phyloP scores from a whole-genome alignment of 2,329 filamentous ascomycete genomes.

The Pyricularia pennisetigena region DNA sequence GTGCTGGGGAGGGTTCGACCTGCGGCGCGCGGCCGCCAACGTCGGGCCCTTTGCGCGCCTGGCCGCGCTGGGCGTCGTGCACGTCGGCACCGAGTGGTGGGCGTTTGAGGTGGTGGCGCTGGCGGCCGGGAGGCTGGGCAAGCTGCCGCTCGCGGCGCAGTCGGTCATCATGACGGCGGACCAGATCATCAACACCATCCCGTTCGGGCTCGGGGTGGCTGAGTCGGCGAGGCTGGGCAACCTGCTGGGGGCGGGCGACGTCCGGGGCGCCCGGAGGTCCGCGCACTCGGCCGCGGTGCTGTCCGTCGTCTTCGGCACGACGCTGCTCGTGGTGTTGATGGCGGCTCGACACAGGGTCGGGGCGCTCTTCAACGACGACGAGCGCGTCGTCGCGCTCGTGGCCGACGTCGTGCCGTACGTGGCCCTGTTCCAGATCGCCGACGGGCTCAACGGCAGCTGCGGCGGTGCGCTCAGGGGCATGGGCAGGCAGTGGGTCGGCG shows the following conservation, averaged over 20 bases:
- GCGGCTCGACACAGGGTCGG: slow-evolving; percentile 63
- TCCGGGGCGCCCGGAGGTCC: slow-evolving; percentile 56
- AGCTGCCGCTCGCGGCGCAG: slow-evolving; percentile 70
- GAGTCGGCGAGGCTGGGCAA: slow-evolving; percentile 72
- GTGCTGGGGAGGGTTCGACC: slow-evolving; percentile 69
- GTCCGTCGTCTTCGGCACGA: slow-evolving; percentile 55
- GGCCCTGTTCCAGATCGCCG: slow-evolving; percentile 82
- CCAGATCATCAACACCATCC: slow-evolving; percentile 76
- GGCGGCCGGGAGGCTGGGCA: slow-evolving; percentile 71
- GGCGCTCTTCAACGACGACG: slow-evolving; percentile 72
- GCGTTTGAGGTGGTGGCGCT: slow-evolving; percentile 86
- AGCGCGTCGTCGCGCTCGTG: slow-evolving; percentile 60
- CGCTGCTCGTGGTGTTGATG: slow-evolving; percentile 62
- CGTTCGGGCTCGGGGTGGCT: slow-evolving; percentile 78
- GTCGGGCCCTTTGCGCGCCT: slow-evolving; percentile 63
- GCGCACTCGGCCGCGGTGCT: slow-evolving; percentile 69
- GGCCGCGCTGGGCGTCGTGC: slow-evolving; percentile 65
- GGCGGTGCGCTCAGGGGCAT: slow-evolving; percentile 74
- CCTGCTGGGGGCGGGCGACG: slow-evolving; percentile 59
- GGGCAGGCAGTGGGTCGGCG: slow-evolving; percentile 79
- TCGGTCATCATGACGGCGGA: slow-evolving; percentile 86
- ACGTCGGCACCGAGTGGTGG: slow-evolving; percentile 91
- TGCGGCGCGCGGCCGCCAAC: slow-evolving; percentile 53
- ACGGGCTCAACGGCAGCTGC: slow-evolving; percentile 77
- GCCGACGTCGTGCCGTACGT: slow-evolving; percentile 75